These are phyloP conservation scores for Aristolochia californica DNA, from an alignment of 164 flowering plant genomes.

Conservation along the genomic window DNA sequence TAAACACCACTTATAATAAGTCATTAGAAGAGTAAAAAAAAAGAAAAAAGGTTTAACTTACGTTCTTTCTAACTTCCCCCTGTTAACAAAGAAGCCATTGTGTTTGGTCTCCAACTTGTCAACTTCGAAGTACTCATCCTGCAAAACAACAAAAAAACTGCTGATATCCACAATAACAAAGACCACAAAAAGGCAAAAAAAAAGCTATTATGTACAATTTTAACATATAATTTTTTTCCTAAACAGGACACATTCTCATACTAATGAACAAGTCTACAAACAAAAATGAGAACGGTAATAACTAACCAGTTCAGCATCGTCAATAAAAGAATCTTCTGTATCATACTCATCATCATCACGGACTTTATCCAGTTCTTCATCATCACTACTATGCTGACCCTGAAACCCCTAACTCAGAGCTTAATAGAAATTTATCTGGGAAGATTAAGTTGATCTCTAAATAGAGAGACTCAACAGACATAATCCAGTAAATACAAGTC, in stretches of 20 bases:
- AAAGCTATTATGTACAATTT: background rate
- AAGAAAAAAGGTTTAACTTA: conserved; percentile 23
- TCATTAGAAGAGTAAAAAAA: too few relatives aligned
- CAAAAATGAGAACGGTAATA: background rate
- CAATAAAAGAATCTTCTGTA: conserved; percentile 95
- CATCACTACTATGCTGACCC: conserved; percentile 94
- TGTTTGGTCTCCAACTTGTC: conserved; percentile 81
- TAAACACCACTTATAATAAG: too few relatives aligned
- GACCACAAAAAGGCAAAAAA: background rate
- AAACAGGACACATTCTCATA: background rate
- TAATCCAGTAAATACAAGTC: too few relatives aligned
- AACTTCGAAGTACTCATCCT: conserved; percentile 98
- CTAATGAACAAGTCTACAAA: background rate
- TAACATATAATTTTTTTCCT: too few relatives aligned
- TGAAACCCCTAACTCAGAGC: conserved; percentile 13
- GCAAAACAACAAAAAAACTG: conserved; percentile 15
- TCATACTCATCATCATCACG: conserved; percentile 99
- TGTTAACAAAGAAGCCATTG: conserved; percentile 90
- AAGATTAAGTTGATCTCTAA: too few relatives aligned
- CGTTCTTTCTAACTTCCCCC: conserved; percentile 84
- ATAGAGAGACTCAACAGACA: too few relatives aligned
- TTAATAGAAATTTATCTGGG: too few relatives aligned
- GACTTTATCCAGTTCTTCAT: conserved; percentile 68
- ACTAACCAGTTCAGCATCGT: conserved; percentile 93
- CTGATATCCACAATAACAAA: background rate